Evolutionary conservation across 225 moss, liverwort and hornwort species (phyloP).

Genomic region (Ulota crispa): DNA sequence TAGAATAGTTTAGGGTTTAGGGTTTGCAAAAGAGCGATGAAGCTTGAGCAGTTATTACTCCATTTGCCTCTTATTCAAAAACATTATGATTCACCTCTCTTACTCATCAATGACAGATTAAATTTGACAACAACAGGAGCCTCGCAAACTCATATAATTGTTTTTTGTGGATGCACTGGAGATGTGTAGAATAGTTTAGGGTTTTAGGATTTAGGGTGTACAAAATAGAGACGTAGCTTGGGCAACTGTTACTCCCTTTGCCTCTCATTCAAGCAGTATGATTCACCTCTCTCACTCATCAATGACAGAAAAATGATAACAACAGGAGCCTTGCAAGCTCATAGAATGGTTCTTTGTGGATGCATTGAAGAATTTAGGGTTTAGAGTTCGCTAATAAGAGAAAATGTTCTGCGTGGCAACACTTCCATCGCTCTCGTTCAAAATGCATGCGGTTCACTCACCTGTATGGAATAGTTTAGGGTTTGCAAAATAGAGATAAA

Average conservation of each 20-base stretch:
- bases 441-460: constrained; percentile 25
- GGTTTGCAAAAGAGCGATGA: not conserved
- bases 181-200: not conserved
- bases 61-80: not conserved
- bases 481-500: not conserved
- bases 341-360: not conserved
- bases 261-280: not conserved
- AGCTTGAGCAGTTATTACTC: not conserved
- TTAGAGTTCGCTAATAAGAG: not conserved
- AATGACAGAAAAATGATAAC: not conserved
- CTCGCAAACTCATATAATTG: not conserved
- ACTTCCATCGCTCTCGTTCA: not conserved
- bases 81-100: not conserved
- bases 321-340: not conserved
- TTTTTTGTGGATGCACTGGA: not conserved
- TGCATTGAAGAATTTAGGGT: not conserved
- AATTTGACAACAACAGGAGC: not conserved
- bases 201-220: not conserved
- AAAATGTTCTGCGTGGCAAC: not conserved
- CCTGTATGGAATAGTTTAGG: too few relatives aligned
- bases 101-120: not conserved
- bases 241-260: not conserved
- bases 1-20: too few relatives aligned
- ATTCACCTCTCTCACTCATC: not conserved
- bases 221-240: not conserved